Percentiles rank a stretch among this genome's conserved stretches.
Conservation (phyloP, 2,329 filamentous ascomycete species). For the Fusarium torulosum region DNA sequence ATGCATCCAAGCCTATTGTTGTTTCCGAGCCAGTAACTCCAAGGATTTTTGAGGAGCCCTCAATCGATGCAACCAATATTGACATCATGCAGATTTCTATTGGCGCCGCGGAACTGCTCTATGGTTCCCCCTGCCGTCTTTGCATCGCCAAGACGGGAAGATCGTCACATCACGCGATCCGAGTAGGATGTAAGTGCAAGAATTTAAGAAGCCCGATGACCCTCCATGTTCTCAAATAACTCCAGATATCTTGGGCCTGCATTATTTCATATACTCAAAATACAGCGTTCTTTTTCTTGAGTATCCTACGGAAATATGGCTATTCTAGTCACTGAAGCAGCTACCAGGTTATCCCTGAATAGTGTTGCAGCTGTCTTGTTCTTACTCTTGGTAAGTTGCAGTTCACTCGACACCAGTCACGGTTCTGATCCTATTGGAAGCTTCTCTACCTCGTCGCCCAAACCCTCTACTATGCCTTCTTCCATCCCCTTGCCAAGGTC, state of each 20-base stretch:
- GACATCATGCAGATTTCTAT: neutral
- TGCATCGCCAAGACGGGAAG: neutral
- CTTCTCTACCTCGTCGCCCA: neutral
- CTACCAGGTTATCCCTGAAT: neutral
- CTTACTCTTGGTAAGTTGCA: neutral
- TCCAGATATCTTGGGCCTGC: too few species aligned
- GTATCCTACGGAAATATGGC: neutral
- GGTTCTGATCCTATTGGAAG: neutral
- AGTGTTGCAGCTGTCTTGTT: neutral
- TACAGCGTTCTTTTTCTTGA: too few species aligned
- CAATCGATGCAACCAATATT: neutral
- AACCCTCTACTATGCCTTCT: neutral
- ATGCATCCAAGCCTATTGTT: neutral
- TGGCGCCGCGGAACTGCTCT: neutral
- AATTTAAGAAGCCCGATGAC: too few species aligned
- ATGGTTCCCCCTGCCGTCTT: neutral
- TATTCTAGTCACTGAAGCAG: neutral
- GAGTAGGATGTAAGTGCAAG: too few species aligned
- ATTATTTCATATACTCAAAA: too few species aligned
- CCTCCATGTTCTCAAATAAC: too few species aligned
- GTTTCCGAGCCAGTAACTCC: neutral
- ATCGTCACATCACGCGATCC: neutral
- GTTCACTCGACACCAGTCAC: neutral
- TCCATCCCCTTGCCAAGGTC: slow-evolving; percentile 18
- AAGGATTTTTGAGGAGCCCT: neutral